phyloP scores from a whole-genome alignment of 768 basidiomycete genomes.

The Filobasidium floriforme region DNA sequence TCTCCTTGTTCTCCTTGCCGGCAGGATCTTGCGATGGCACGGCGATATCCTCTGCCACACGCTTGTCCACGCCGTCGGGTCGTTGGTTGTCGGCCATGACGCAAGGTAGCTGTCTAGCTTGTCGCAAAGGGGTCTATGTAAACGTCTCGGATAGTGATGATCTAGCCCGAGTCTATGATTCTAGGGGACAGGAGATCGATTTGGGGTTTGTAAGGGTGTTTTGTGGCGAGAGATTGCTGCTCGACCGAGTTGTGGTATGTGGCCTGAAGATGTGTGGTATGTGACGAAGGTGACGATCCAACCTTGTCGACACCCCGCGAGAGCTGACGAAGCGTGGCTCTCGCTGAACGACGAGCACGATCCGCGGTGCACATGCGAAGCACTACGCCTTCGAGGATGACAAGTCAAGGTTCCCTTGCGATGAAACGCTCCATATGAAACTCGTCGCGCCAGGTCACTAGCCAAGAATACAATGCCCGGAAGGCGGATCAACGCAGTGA shows the following conservation, averaged over 20 bases:
- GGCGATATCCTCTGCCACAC: conserved; percentile 32
- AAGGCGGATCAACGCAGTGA: too few relatives aligned
- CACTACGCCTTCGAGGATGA: too few relatives aligned
- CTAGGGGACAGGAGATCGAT: background rate
- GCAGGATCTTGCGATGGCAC: conserved; percentile 52
- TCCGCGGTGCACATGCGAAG: background rate
- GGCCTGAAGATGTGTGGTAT: too few relatives aligned
- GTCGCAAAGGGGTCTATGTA: background rate
- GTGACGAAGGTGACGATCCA: too few relatives aligned
- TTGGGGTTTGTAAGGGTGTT: background rate
- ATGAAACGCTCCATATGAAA: too few relatives aligned
- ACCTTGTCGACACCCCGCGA: background rate
- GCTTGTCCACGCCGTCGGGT: conserved; percentile 3
- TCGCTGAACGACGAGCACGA: background rate
- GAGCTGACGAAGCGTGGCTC: conserved; percentile 8
- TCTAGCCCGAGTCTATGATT: background rate
- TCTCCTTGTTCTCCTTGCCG: conserved; percentile 51
- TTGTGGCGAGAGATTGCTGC: too few relatives aligned
- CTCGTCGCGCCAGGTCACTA: too few relatives aligned
- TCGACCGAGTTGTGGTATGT: too few relatives aligned
- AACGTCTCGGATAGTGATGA: too few relatives aligned
- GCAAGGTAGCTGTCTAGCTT: conserved; percentile 3
- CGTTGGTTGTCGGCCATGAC: conserved; percentile 22
- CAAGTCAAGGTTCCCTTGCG: too few relatives aligned
- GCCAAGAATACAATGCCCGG: too few relatives aligned